phyloP scores from a whole-genome alignment of 176 grass and related monocot species.

The Zoysia pacifica region DNA sequence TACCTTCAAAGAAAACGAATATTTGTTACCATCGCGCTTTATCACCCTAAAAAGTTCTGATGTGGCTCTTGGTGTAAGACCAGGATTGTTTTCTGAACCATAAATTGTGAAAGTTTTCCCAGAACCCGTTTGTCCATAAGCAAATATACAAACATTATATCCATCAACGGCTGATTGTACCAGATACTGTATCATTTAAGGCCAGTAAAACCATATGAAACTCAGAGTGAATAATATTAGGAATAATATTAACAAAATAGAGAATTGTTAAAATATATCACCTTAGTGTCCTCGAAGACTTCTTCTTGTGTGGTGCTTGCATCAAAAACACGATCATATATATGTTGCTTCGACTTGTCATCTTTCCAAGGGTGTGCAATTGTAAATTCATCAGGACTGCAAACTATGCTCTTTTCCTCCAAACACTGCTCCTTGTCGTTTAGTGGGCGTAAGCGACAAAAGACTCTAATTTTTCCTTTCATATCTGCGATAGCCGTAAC shows the following conservation, averaged over 20 bases:
- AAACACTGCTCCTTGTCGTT: conserved; percentile 65
- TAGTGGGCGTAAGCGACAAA: conserved; percentile 83
- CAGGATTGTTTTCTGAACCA: conserved; percentile 83
- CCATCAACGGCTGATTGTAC: conserved; percentile 99
- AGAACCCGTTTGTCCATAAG: conserved; percentile 98
- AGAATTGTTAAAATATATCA: conserved; percentile 37
- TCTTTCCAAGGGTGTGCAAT: conserved; percentile 98
- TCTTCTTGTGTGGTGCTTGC: conserved; percentile 74
- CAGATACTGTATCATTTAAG: conserved; percentile 72
- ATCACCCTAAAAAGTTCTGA: conserved; percentile 96
- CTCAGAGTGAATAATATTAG: conserved; percentile 1
- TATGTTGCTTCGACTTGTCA: conserved; percentile 93
- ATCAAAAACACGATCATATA: conserved; percentile 95
- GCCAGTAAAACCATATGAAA: conserved; percentile 12
- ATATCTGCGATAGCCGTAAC: conserved; percentile 58
- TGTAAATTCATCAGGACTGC: conserved; percentile 87
- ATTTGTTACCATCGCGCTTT: conserved; percentile 91
- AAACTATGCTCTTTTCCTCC: conserved; percentile 73
- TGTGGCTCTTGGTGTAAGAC: conserved; percentile 87
- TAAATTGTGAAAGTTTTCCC: conserved; percentile 99
- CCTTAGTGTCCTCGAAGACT: conserved; percentile 97
- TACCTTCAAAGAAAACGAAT: conserved; percentile 98
- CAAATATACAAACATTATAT: conserved; percentile 99
- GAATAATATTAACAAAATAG: background rate
- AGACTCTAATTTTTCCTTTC: conserved; percentile 99